Conservation (phyloP, 2,329 filamentous ascomycete species). For the Beauveria australis region DNA sequence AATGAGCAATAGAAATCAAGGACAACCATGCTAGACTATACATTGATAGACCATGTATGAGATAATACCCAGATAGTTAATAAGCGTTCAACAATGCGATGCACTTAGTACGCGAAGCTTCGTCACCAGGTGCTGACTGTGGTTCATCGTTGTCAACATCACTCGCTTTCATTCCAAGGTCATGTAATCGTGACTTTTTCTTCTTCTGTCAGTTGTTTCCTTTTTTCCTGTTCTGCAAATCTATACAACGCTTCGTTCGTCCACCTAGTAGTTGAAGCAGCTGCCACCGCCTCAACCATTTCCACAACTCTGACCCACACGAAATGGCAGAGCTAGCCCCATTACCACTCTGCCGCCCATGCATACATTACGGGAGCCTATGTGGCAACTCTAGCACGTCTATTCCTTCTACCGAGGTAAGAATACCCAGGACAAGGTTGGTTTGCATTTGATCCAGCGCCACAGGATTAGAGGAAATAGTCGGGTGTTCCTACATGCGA, state of each 20-base stretch:
- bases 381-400: slow-evolving; percentile 16
- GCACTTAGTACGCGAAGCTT: not conserved
- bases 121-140: not conserved
- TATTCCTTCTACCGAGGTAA: slow-evolving; percentile 13
- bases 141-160: not conserved
- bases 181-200: slow-evolving; percentile 16
- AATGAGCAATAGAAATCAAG: not conserved
- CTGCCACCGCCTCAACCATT: not conserved
- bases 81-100: not conserved
- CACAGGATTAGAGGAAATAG: slow-evolving; percentile 78
- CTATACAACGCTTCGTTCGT: slow-evolving; percentile 8
- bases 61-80: not conserved
- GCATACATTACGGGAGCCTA: slow-evolving; percentile 21
- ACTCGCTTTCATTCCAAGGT: not conserved
- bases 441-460: slow-evolving; percentile 11
- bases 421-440: not conserved
- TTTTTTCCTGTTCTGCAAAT: slow-evolving; percentile 8
- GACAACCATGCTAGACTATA: not conserved
- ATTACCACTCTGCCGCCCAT: slow-evolving; percentile 12
- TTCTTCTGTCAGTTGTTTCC: slow-evolving; percentile 16
- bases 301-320: not conserved
- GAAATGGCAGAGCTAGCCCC: not conserved
- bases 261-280: not conserved
- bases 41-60: not conserved
- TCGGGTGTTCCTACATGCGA: slow-evolving; percentile 66